Percentiles rank a stretch among this genome's conserved stretches.
These are phyloP conservation scores for Limonium bicolor DNA, from an alignment of 148 eudicot species.

Conservation along the genomic window DNA sequence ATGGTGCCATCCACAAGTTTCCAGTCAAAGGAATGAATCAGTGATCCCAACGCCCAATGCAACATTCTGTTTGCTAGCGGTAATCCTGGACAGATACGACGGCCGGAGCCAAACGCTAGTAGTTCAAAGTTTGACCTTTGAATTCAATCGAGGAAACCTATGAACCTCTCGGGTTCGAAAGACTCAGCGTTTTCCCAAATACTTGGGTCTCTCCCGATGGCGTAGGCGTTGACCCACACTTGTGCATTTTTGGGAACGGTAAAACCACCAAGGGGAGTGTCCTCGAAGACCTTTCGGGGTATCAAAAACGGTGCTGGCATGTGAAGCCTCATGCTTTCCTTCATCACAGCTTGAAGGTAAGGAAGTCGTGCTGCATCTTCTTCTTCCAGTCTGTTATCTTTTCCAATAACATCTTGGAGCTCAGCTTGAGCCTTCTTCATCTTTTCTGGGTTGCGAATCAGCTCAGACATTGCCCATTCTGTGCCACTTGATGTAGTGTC, in stretches of 20 bases:
- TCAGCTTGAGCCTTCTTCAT: too few species aligned
- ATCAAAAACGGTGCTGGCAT: slow-evolving; percentile 4
- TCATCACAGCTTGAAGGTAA: slow-evolving; percentile 7
- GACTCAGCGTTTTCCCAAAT: neutral
- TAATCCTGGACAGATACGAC: too few species aligned
- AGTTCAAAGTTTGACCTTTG: too few species aligned
- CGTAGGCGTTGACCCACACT: slow-evolving; percentile 5
- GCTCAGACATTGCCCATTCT: slow-evolving; percentile 13
- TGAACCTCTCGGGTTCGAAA: slow-evolving; percentile 6
- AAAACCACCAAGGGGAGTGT: slow-evolving; percentile 1
- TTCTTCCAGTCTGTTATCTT: neutral
- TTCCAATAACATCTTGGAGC: neutral
- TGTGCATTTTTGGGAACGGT: slow-evolving; percentile 1
- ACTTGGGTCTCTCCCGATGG: slow-evolving; percentile 5
- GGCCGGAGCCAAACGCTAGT: too few species aligned
- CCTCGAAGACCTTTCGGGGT: neutral
- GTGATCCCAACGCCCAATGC: slow-evolving; percentile 3
- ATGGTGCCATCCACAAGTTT: slow-evolving; percentile 1
- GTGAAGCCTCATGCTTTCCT: slow-evolving; percentile 9
- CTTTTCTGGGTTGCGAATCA: too few species aligned
- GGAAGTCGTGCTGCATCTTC: slow-evolving; percentile 1
- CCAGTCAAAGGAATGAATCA: slow-evolving; percentile 7
- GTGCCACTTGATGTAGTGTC: slow-evolving; percentile 6
- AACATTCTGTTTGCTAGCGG: slow-evolving; percentile 2
- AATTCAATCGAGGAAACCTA: too few species aligned